Base-by-base conservation (phyloP, 345 rosid genomes). In the Murraya koenigii region DNA sequence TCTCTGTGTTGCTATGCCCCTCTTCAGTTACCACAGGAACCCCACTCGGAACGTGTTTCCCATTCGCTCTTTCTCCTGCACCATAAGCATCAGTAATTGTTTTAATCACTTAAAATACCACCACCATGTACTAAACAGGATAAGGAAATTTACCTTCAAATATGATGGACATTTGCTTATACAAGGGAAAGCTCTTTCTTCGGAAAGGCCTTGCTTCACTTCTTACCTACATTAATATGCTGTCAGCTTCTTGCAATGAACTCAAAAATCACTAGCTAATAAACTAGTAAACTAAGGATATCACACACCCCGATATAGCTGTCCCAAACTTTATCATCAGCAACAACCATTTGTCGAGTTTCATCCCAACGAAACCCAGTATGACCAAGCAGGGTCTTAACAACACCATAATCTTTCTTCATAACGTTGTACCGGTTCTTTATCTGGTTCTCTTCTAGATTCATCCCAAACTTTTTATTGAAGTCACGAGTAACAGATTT, bases 401-500 rank as follows among this genome's bases (percentile, higher is more conserved):
- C 84, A 72, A 82, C 80, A 68, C 82, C 85, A 36, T 78, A 85
- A 47, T 85, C 84, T 80, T 80, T 82, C 77, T 85, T 80, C 84
- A 85, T 82, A 71, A 82, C 88, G 38, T 85, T 85, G 78, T 80
- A 85, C 8, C 84, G 84, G 44, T 85, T 85, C 80, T 82, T 82
- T 23, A 80, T 80, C 73, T 85, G 88, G 75, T 76, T 85, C 78
- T 85, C 88, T 33, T 85, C 88, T 25, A 82, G 76, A 72, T 67
- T 85, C 88, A 82, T 54, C 60, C 74, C 56, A 68, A 84, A 82
- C 66, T 77, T 80, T 63, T 78, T 82, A 28, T 80, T 80, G 36
- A 82, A 85, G 30, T 80, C 85, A 4, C 72, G 78, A 2, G 87
- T 63, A 20, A 77, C 79, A 49, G 82, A 84, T 71, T 71, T 77